phyloP scores from a whole-genome alignment of 2,329 filamentous ascomycete genomes.

The Mycogone perniciosa region DNA sequence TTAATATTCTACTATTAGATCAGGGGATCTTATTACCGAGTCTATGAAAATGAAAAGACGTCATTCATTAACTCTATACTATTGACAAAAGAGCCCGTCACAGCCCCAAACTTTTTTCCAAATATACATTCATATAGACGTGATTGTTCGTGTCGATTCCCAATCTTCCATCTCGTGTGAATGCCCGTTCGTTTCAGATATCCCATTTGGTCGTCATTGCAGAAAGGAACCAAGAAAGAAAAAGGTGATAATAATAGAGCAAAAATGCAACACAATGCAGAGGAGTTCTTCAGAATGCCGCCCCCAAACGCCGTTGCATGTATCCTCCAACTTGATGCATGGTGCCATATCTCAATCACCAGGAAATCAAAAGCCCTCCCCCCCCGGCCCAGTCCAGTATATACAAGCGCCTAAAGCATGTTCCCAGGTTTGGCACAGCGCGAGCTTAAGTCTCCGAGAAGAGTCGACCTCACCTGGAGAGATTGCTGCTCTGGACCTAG shows the following conservation, averaged over 20 bases:
- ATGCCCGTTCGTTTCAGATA: slow-evolving; percentile 2
- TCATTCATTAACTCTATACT: slow-evolving; percentile 7
- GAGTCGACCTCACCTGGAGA: not conserved
- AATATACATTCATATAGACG: slow-evolving; percentile 22
- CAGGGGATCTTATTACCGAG: no score
- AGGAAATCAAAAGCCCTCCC: not conserved
- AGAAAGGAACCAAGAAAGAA: not conserved
- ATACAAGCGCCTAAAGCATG: slow-evolving; percentile 3
- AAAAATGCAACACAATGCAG: slow-evolving; percentile 9
- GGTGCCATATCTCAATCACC: slow-evolving; percentile 7
- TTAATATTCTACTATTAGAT: no score
- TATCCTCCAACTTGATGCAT: slow-evolving; percentile 11
- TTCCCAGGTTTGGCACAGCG: not conserved
- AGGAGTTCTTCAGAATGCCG: slow-evolving; percentile 9
- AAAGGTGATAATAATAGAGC: not conserved
- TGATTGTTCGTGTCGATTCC: slow-evolving; percentile 21
- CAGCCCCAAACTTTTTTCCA: not conserved
- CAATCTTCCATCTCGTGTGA: slow-evolving; percentile 17
- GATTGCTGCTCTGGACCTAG: slow-evolving; percentile 14
- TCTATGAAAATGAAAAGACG: not conserved
- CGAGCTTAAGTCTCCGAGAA: not conserved
- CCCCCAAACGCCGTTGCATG: slow-evolving; percentile 10
- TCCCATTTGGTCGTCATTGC: slow-evolving; percentile 3
- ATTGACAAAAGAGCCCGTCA: slow-evolving; percentile 3
- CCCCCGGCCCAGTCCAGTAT: slow-evolving; percentile 4